phyloP scores from a whole-genome alignment of 495 filamentous ascomycete genomes.

The Neurospora discreta region DNA sequence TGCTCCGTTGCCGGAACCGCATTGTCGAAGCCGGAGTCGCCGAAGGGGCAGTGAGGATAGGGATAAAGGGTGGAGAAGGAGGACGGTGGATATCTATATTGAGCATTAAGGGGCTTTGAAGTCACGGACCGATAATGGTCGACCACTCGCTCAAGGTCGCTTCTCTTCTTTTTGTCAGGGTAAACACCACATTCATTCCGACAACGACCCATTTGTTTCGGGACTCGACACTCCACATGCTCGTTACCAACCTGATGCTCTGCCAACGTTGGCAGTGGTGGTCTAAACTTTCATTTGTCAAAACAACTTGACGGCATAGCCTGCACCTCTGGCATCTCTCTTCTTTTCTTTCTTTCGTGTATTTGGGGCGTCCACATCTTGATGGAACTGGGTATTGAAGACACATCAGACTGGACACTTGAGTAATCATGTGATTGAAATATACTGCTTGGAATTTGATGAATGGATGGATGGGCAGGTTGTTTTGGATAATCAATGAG shows the following conservation, averaged over 20 bases:
- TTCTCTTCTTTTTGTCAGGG: background rate
- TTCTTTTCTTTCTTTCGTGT: background rate
- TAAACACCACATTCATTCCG: too few species aligned
- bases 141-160: too few species aligned
- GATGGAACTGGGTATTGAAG: background rate
- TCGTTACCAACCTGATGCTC: background rate
- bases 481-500: background rate
- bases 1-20: background rate
- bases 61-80: background rate
- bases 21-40: background rate
- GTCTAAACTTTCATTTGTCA: background rate
- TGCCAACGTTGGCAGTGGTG: too few species aligned
- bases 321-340: background rate
- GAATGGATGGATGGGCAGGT: background rate
- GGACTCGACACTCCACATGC: background rate
- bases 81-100: background rate
- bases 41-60: background rate
- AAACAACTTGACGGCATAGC: background rate
- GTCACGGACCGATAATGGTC: too few species aligned
- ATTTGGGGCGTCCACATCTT: background rate
- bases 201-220: too few species aligned
- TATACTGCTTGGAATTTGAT: background rate
- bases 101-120: background rate
- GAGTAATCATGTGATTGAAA: background rate
- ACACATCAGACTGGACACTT: background rate